A percentile compares a stretch with the other conserved stretches of the same genome.
Evolutionary conservation across 75 land plant species (phyloP).

Genomic region (Isoetes taiwanensis): DNA sequence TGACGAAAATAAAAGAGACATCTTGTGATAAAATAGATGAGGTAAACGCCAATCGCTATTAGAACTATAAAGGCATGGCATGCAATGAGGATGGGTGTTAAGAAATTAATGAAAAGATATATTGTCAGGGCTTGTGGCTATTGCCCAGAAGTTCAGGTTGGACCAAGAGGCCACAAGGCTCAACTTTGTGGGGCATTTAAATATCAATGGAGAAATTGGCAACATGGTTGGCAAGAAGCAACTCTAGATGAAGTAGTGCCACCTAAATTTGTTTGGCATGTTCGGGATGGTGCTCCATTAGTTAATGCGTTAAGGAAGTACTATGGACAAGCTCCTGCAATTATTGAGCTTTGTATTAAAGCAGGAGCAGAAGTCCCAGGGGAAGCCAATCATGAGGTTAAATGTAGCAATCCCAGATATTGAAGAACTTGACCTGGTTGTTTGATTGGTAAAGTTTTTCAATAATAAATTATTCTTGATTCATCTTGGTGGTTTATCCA

Average conservation of each 20-base stretch:
- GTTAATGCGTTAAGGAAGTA: slow-evolving; percentile 28
- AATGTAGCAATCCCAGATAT: slow-evolving; percentile 47
- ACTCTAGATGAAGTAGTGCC: slow-evolving; percentile 53
- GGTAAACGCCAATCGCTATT: slow-evolving; percentile 16
- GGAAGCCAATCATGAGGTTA: slow-evolving; percentile 31
- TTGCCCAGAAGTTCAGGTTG: slow-evolving; percentile 61
- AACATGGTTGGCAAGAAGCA: slow-evolving; percentile 78
- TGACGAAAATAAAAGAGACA: too few species aligned
- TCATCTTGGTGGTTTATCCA: too few species aligned
- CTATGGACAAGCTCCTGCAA: slow-evolving; percentile 58
- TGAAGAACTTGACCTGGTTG: slow-evolving; percentile 67
- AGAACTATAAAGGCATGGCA: slow-evolving; percentile 47
- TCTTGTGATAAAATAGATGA: too few species aligned
- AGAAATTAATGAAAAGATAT: slow-evolving; percentile 35
- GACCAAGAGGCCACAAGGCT: slow-evolving; percentile 48
- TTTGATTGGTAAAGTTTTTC: too few species aligned
- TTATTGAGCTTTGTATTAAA: slow-evolving; percentile 49
- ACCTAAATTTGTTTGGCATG: slow-evolving; percentile 61
- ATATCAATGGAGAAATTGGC: slow-evolving; percentile 65
- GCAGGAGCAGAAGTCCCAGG: slow-evolving; percentile 44
- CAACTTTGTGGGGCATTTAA: slow-evolving; percentile 50
- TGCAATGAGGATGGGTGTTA: slow-evolving; percentile 26
- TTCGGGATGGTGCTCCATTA: slow-evolving; percentile 18
- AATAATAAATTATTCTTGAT: too few species aligned
- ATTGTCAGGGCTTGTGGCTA: slow-evolving; percentile 47